Percentiles rank a stretch among this genome's conserved stretches.
Conservation (phyloP, 306 rosid genomes). For the Lathyrus sativus region DNA sequence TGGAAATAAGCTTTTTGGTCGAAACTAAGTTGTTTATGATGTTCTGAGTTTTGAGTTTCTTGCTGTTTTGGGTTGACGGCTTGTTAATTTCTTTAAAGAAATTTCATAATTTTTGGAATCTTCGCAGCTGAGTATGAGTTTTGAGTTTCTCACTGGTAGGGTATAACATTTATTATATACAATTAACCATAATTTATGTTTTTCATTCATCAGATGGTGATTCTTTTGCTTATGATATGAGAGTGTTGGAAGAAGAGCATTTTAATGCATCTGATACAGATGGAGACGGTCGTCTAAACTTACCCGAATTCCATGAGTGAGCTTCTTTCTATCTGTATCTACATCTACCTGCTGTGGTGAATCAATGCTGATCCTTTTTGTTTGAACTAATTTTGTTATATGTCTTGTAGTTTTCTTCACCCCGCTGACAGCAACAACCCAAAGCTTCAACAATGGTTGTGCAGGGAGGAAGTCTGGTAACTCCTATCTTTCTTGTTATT, state of each 20-base stretch:
- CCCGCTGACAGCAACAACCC: constrained; percentile 87
- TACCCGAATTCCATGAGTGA: constrained; percentile 89
- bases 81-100: too few species aligned
- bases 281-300: constrained; percentile 73
- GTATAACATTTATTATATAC: too few species aligned
- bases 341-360: neutral
- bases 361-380: neutral
- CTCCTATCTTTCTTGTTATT: neutral
- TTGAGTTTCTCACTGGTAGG: too few species aligned
- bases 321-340: constrained; percentile 24
- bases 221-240: constrained; percentile 77
- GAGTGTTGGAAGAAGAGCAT: constrained; percentile 89
- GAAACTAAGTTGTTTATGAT: too few species aligned
- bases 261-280: constrained; percentile 85
- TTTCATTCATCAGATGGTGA: constrained; percentile 49
- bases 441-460: constrained; percentile 76
- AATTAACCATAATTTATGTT: neutral
- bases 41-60: too few species aligned
- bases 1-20: too few species aligned
- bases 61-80: too few species aligned
- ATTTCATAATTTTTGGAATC: too few species aligned
- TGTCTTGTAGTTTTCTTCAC: constrained; percentile 70
- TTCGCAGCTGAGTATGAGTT: too few species aligned
- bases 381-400: constrained; percentile 8
- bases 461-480: constrained; percentile 89